Percentiles rank a stretch among this genome's conserved stretches.
Conservation (phyloP, 192 early-diverging fungal species). For the Coemansia sp. region DNA sequence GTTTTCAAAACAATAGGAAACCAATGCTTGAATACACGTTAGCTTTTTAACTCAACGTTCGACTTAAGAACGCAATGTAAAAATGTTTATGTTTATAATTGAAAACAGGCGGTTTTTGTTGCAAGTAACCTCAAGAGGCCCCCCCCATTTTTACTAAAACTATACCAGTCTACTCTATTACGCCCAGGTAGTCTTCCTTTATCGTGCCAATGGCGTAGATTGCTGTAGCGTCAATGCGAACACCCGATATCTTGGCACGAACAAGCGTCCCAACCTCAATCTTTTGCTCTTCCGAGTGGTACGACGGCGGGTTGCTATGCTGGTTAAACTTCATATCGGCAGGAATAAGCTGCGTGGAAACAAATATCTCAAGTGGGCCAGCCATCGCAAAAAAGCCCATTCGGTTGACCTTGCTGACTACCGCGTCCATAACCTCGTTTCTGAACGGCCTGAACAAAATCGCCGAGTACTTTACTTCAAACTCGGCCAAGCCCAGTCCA, state of each 20-base stretch:
- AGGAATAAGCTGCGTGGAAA: constrained; percentile 82
- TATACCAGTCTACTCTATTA: constrained; percentile 52
- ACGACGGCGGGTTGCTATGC: constrained; percentile 80
- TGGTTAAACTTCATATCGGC: constrained; percentile 88
- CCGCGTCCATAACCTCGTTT: constrained; percentile 92
- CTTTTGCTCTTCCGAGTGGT: constrained; percentile 70
- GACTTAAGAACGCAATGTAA: no score
- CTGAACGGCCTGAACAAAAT: constrained; percentile 98
- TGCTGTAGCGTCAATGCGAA: constrained; percentile 85
- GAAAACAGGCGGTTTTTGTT: not conserved
- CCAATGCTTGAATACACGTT: no score
- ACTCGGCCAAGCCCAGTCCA: constrained; percentile 86
- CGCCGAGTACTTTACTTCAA: constrained; percentile 84
- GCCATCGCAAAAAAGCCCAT: constrained; percentile 95
- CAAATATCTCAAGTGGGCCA: constrained; percentile 90
- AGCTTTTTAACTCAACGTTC: no score
- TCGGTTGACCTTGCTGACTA: constrained; percentile 87
- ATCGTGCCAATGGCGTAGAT: constrained; percentile 96
- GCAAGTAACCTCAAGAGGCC: no score
- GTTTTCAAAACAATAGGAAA: no score
- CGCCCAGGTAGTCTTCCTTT: constrained; percentile 95
- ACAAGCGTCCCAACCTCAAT: constrained; percentile 88
- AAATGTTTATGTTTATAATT: no score
- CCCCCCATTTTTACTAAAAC: not conserved
- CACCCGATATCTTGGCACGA: constrained; percentile 86